phyloP scores from a whole-genome alignment of 495 filamentous ascomycete genomes.

The Rhypophila decipiens region DNA sequence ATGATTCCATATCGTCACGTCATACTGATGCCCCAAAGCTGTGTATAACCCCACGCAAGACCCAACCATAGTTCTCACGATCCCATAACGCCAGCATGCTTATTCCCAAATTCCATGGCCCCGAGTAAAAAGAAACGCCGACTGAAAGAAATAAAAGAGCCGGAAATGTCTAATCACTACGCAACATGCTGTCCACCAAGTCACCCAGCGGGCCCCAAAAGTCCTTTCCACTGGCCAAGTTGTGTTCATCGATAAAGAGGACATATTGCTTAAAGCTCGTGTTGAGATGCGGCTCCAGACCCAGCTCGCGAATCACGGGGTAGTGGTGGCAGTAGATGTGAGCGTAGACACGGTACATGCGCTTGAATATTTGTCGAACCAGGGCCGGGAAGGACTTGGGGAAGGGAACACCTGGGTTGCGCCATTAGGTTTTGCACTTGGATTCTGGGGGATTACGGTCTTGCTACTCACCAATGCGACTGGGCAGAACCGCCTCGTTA shows the following conservation, averaged over 20 bases:
- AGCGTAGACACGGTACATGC: constrained; percentile 95
- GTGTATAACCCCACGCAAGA: too few relatives aligned
- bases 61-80: background rate
- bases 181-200: constrained; percentile 93
- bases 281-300: constrained; percentile 94
- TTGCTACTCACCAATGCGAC: constrained; percentile 63
- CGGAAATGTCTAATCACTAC: constrained; percentile 59
- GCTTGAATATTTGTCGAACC: constrained; percentile 93
- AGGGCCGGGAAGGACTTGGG: constrained; percentile 84
- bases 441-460: too few relatives aligned
- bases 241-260: constrained; percentile 91
- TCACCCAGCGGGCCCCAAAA: constrained; percentile 97
- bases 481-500: constrained; percentile 91
- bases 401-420: constrained; percentile 73
- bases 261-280: constrained; percentile 99
- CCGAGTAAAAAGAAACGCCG: background rate
- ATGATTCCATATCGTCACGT: background rate
- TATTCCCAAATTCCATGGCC: background rate
- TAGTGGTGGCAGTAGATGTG: constrained; percentile 99
- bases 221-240: constrained; percentile 83
- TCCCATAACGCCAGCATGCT: constrained; percentile 7
- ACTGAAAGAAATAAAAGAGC: background rate
- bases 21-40: too few relatives aligned
- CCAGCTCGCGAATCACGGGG: constrained; percentile 89
- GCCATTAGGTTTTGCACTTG: too few relatives aligned